Evolutionary conservation across 441 rosid species (phyloP).

Genomic region (Gossypium davidsonii): DNA sequence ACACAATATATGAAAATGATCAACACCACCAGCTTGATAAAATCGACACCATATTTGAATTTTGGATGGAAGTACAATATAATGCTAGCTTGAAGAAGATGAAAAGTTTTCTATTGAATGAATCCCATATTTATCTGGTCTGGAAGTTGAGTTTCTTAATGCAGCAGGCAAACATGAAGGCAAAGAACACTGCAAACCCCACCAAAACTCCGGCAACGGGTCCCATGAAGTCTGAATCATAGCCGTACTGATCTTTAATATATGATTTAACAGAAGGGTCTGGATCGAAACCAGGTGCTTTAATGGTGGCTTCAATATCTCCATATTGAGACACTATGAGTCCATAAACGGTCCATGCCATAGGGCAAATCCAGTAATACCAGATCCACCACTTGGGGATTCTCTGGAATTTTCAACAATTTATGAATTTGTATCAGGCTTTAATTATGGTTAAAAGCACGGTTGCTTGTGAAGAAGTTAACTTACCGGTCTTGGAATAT

Average conservation of each 20-base stretch:
- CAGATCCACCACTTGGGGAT: constrained; percentile 93
- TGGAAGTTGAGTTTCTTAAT: constrained; percentile 44
- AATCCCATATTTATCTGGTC: no score
- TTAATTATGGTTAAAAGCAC: background rate
- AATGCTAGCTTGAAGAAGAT: no score
- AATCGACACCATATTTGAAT: background rate
- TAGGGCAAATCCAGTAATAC: constrained; percentile 90
- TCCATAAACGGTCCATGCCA: constrained; percentile 89
- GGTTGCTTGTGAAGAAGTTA: background rate
- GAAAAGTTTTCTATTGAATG: no score
- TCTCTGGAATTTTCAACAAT: constrained; percentile 35
- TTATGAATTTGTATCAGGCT: background rate
- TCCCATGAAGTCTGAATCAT: constrained; percentile 65
- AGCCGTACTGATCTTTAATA: constrained; percentile 48
- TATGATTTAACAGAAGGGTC: constrained; percentile 35
- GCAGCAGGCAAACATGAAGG: constrained; percentile 63
- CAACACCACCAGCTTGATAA: background rate
- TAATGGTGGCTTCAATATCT: constrained; percentile 35
- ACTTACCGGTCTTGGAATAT: constrained; percentile 7
- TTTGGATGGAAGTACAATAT: background rate
- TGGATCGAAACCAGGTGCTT: constrained; percentile 32
- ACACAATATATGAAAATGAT: background rate
- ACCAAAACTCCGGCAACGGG: constrained; percentile 62
- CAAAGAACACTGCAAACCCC: constrained; percentile 60
- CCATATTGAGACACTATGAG: constrained; percentile 77